Base-by-base conservation (phyloP, 2,329 filamentous ascomycete genomes). In the Paecilomyces fulvus region DNA sequence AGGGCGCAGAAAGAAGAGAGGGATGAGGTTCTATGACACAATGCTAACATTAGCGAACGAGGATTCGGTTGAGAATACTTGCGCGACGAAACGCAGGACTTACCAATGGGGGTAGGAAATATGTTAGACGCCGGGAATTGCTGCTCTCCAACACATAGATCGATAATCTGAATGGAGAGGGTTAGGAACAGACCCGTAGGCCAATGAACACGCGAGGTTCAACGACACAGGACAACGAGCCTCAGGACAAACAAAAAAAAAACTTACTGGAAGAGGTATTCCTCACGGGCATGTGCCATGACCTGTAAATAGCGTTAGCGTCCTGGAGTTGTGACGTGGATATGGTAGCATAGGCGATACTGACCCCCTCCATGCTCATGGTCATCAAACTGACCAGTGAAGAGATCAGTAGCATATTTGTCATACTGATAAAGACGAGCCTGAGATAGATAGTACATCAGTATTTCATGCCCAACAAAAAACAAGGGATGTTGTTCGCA, bases 371-470 rank as follows among this genome's bases (percentile, higher is more conserved):
- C 56, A 84, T 68, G 58, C 79, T 82, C 70, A 83, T 82, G 48
- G 79, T 81, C 64, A 84, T 74, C 58, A 83, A 71, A 58, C 78
- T 81, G 59, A 83, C 82, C 60, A 84, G 69, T 30, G 80, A 83
- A 30, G 82, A 83, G 58, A 85, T 79, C 56, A 85, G 73, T 17
- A 85, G 71, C 52, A 85, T 80, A 61, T 84, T 84, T 53, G 81
- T 85, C 70, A 85, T 72, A 56, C 78, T 79, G 48, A 84, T 77
- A 59, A 85, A 85, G 55, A 83, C 73, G 55, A 85, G 72, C 80
- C 74, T 77, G 61, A 23, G 25, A 33, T 20, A 21, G 43, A 56
- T 57, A 49, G 20, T 25, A 60, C 51, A 64, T 64, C 21, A 49
- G 20, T n/a, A 14, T 25, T 49, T 20, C 21, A 49, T 25, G 48